Evolutionary conservation across 306 rosid species (phyloP), one percentile per base, ranked within the genome.

Genomic region (Oemleria cerasiformis): DNA sequence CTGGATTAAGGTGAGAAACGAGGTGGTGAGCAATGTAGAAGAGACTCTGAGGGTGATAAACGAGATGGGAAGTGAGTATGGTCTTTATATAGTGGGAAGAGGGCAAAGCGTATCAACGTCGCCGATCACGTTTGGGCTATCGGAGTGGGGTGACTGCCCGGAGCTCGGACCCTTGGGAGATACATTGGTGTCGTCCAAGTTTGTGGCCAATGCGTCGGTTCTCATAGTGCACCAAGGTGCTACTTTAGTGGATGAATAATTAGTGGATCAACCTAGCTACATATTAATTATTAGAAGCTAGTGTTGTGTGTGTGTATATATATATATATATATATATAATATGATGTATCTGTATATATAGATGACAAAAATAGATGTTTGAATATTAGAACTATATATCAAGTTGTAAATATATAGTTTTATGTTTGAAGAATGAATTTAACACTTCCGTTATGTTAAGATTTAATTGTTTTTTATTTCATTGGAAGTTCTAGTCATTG

Each of bases 121-220:
- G 4, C 20, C 79, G 14, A 73, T 81, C 17, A 73, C 70, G 23
- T 15, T 65, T 13, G 72, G 49, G 13, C 64, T 80, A 3, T 23
- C 71, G 1, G 87, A 85, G 1, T 89, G 88, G 88, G 76, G 87
- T 43, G 90, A 87, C 19, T 81, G 75, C 69, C 75, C 71, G 0
- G 96, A 85, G 65, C 77, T 85, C 9, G 92, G 92, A 7, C 76
- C 77, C 2, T 45, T 85, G 38, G 92, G 90, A 9, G 88, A 83
- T 67, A 55, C 84, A 11, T 58, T 85, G 77, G 87, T 83, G 1
- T 83, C 86, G 12, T 69, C 83, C 8, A 76, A 39, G 58, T 75
- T 81, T 43, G 78, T 75, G 0, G 41, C 75, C 2, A 23, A 44
- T 1, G 74, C 92, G 3, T 89, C 87, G n/a, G 67, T 86, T 68